phyloP scores from a whole-genome alignment of 139 green algal species.

The Chlorella sp. region DNA sequence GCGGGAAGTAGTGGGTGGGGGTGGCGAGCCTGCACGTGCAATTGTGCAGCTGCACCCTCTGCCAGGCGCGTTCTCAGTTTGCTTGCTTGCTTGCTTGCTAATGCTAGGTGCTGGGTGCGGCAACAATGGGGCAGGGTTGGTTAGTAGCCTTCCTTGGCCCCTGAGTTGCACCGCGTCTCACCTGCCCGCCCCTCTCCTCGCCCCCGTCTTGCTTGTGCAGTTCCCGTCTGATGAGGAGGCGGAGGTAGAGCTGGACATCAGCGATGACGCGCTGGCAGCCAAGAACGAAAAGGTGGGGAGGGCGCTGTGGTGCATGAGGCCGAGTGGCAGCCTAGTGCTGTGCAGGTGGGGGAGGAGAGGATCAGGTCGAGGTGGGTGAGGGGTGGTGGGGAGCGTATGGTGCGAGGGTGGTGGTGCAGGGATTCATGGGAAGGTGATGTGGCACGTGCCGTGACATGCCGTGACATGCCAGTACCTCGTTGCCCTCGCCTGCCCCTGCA shows the following conservation, averaged over 20 bases:
- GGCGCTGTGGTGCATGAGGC: not conserved
- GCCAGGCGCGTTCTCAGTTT: too few relatives aligned
- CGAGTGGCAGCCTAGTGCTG: not conserved
- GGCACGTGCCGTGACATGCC: too few relatives aligned
- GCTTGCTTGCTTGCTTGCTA: too few relatives aligned
- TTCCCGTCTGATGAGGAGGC: slow-evolving; percentile 75
- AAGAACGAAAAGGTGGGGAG: slow-evolving; percentile 84
- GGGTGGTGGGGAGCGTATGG: not conserved
- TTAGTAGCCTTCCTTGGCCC: too few relatives aligned
- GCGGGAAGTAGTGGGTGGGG: too few relatives aligned
- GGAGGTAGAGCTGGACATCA: slow-evolving; percentile 83
- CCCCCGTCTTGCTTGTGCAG: not conserved
- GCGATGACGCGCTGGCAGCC: slow-evolving; percentile 71
- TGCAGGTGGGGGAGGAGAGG: not conserved
- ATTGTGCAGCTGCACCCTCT: too few relatives aligned
- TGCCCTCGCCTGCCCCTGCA: not conserved
- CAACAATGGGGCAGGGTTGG: too few relatives aligned
- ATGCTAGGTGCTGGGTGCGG: not conserved
- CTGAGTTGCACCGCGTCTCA: too few relatives aligned
- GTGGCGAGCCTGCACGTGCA: too few relatives aligned
- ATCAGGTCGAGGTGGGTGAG: not conserved
- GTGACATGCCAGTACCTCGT: too few relatives aligned
- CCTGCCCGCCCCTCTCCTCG: not conserved
- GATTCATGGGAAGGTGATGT: not conserved
- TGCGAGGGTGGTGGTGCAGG: not conserved